phyloP scores from a whole-genome alignment of 257 asterid species.

The Asclepias syriaca region DNA sequence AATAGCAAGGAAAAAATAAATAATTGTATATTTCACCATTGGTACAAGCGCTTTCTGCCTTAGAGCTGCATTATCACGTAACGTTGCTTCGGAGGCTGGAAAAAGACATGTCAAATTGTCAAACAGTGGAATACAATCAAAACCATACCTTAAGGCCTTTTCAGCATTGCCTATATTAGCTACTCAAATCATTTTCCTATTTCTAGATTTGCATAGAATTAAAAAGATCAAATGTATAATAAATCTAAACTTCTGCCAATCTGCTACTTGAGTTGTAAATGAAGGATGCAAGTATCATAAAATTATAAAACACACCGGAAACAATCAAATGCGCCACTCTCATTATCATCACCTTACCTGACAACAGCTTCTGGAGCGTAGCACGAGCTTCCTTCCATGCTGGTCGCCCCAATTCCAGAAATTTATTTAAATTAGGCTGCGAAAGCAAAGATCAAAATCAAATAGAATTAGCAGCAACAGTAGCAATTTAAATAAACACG shows the following conservation, averaged over 20 bases:
- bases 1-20: neutral
- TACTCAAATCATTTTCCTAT: too few relatives aligned
- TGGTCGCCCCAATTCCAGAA: conserved; percentile 77
- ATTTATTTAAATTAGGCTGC: conserved; percentile 80
- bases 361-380: conserved; percentile 74
- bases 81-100: conserved; percentile 67
- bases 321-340: neutral
- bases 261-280: too few relatives aligned
- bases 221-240: neutral
- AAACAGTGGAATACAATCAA: neutral
- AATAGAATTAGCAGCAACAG: neutral
- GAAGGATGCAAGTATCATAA: neutral
- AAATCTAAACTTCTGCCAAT: too few relatives aligned
- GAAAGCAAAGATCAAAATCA: neutral
- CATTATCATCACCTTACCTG: conserved; percentile 39
- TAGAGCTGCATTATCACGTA: conserved; percentile 66
- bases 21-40: conserved; percentile 39
- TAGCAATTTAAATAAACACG: neutral
- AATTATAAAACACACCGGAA: neutral
- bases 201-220: neutral
- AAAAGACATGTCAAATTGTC: conserved; percentile 12
- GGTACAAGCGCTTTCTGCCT: conserved; percentile 70
- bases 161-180: neutral
- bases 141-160: neutral
- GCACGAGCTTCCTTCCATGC: conserved; percentile 98